Evolutionary conservation across 345 rosid genomes (phyloP).

Genomic region (Linum usitatissimum): DNA sequence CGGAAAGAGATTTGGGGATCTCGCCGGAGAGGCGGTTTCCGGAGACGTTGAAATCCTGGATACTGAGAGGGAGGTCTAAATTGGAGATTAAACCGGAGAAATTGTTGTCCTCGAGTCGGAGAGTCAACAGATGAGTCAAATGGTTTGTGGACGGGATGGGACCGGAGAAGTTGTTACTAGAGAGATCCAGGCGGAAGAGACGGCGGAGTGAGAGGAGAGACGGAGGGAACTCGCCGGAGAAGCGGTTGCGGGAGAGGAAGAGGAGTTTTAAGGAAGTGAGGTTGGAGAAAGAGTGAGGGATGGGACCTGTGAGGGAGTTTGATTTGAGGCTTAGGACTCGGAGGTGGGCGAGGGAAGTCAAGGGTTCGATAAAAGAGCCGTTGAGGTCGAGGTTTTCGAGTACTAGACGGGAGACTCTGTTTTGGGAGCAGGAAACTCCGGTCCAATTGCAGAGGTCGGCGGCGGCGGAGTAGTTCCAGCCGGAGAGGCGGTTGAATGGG

Average conservation of each 20-base stretch:
- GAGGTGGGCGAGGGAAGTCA: constrained; percentile 50
- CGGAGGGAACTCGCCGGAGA: constrained; percentile 55
- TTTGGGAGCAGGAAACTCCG: constrained; percentile 51
- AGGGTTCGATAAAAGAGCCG: constrained; percentile 37
- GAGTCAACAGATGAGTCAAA: constrained; percentile 67
- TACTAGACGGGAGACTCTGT: constrained; percentile 58
- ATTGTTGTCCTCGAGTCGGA: constrained; percentile 52
- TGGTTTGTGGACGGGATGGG: constrained; percentile 34
- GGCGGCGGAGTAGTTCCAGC: constrained; percentile 47
- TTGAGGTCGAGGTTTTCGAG: constrained; percentile 52
- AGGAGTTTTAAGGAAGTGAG: constrained; percentile 66
- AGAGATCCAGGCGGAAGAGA: constrained; percentile 78
- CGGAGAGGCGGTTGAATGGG: constrained; percentile 34
- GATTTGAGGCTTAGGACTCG: constrained; percentile 70
- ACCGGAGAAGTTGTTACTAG: constrained; percentile 70
- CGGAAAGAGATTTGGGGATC: constrained; percentile 54
- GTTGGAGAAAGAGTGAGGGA: constrained; percentile 48
- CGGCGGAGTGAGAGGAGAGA: constrained; percentile 36
- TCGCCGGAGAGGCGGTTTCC: constrained; percentile 48
- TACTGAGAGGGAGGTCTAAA: constrained; percentile 34
- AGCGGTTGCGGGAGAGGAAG: constrained; percentile 57
- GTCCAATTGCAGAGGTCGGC: constrained; percentile 47
- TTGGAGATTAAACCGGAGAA: constrained; percentile 45
- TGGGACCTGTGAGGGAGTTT: constrained; percentile 48
- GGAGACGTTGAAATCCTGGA: constrained; percentile 75